phyloP scores from a whole-genome alignment of 164 flowering plant species.

The Kalanchoe fedtschenkoi region DNA sequence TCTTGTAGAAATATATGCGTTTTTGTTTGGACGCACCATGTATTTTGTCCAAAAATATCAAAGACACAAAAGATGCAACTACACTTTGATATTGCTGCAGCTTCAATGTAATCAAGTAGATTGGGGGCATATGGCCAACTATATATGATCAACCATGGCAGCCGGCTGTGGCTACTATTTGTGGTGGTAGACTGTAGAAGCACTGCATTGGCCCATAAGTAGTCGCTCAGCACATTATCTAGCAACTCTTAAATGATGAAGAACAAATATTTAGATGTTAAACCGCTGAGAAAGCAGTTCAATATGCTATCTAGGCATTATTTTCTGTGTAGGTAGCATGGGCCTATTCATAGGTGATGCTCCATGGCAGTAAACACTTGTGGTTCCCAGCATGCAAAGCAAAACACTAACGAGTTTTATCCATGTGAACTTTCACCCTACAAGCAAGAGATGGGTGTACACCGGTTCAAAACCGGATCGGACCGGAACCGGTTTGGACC shows the following conservation, averaged over 20 bases:
- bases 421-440: constrained; percentile 89
- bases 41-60: too few relatives aligned
- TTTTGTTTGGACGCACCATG: too few relatives aligned
- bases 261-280: neutral
- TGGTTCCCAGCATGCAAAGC: constrained; percentile 94
- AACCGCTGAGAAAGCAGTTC: too few relatives aligned
- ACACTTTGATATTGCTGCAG: constrained; percentile 57
- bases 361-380: too few relatives aligned
- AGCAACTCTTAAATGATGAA: constrained; percentile 48
- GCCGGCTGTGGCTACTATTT: constrained; percentile 97
- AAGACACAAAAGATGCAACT: too few relatives aligned
- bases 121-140: constrained; percentile 67
- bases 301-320: too few relatives aligned
- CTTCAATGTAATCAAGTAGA: constrained; percentile 70
- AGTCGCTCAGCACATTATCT: constrained; percentile 92
- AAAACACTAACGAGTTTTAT: constrained; percentile 78
- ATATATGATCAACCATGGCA: constrained; percentile 70
- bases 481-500: too few relatives aligned
- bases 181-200: constrained; percentile 83
- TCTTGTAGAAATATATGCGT: too few relatives aligned
- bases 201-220: constrained; percentile 93
- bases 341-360: too few relatives aligned
- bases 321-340: too few relatives aligned
- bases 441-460: constrained; percentile 59
- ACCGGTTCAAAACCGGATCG: too few relatives aligned